Conservation (phyloP, 129 eudicot species). For the Escallonia herrerae region DNA sequence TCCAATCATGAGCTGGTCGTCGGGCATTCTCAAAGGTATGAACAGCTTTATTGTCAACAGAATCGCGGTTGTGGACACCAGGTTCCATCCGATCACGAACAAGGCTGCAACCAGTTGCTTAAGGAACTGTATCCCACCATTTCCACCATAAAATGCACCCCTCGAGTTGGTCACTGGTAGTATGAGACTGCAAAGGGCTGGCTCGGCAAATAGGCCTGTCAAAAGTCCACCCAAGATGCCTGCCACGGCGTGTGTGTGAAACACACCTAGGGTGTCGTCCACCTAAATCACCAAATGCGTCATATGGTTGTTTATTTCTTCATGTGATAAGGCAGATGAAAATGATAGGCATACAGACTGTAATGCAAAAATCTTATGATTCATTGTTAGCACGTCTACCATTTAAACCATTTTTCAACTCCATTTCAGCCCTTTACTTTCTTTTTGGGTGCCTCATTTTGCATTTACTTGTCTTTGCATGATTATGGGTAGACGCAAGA, state of each 20-base stretch:
- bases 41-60: conserved; percentile 38
- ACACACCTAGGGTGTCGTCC: conserved; percentile 74
- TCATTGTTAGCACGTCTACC: too few species aligned
- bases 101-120: conserved; percentile 72
- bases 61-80: conserved; percentile 49
- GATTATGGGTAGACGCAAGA: too few species aligned
- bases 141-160: conserved; percentile 70
- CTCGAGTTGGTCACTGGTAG: conserved; percentile 48
- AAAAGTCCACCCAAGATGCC: conserved; percentile 66
- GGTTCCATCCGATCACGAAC: conserved; percentile 67
- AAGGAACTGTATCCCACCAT: conserved; percentile 43
- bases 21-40: conserved; percentile 70
- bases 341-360: too few species aligned
- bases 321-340: too few species aligned
- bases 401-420: too few species aligned
- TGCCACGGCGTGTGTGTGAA: conserved; percentile 78
- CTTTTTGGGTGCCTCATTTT: too few species aligned
- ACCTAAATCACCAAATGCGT: conserved; percentile 24
- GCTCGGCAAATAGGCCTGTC: conserved; percentile 69
- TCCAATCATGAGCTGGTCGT: conserved; percentile 61
- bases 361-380: too few species aligned
- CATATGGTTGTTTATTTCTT: too few species aligned
- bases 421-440: too few species aligned
- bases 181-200: conserved; percentile 45
- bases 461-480: too few species aligned